phyloP scores from a whole-genome alignment of 805 yeast species.

The Clavispora carvajalis region DNA sequence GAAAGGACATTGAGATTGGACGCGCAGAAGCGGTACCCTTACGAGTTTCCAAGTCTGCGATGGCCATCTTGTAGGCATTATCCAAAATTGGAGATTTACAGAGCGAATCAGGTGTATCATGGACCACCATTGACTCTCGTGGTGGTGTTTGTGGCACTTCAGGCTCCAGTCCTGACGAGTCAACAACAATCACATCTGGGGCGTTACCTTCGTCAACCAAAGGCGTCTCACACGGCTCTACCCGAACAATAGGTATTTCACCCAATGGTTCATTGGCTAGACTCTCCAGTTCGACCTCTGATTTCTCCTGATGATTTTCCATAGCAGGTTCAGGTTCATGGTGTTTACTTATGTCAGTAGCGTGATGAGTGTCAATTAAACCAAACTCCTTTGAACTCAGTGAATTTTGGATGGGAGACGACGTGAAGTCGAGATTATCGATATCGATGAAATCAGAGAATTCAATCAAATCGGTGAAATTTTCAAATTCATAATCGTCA shows the following conservation, averaged over 20 bases:
- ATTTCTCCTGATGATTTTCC: background rate
- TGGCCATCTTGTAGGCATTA: conserved; percentile 9
- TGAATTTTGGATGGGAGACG: conserved; percentile 11
- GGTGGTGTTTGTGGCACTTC: background rate
- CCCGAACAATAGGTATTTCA: background rate
- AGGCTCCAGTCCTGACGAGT: background rate
- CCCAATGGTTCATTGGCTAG: too few relatives aligned
- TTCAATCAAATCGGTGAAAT: conserved; percentile 31
- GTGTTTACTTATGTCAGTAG: background rate
- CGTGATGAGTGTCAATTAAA: background rate
- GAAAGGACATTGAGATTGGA: conserved; percentile 52
- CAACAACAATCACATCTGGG: background rate
- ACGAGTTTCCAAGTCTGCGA: conserved; percentile 3
- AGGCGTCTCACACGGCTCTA: background rate
- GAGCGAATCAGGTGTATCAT: background rate
- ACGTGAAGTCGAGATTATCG: conserved; percentile 30
- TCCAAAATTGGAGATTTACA: conserved; percentile 4
- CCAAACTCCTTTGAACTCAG: background rate
- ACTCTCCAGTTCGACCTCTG: too few relatives aligned
- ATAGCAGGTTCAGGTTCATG: background rate
- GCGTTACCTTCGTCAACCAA: background rate
- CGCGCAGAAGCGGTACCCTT: conserved; percentile 12
- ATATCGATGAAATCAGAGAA: conserved; percentile 38
- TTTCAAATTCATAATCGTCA: conserved; percentile 10
- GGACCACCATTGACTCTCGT: background rate